phyloP scores from a whole-genome alignment of 352 stramenopile species.

The Globisporangium mamillatum region DNA sequence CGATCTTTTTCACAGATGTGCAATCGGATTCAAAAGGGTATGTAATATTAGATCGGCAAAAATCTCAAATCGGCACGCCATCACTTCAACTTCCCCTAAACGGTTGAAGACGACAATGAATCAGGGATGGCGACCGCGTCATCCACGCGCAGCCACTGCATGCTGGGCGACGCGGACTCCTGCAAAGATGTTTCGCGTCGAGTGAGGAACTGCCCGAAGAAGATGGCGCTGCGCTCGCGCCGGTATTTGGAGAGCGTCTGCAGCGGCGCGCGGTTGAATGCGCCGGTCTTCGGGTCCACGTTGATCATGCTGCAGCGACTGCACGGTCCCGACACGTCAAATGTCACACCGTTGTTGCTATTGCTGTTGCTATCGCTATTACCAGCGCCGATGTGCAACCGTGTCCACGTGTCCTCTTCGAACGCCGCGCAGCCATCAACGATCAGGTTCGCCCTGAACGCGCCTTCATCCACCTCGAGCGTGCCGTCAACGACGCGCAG shows the following conservation, averaged over 20 bases:
- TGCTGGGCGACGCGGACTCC: constrained; percentile 11
- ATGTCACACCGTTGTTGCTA: constrained; percentile 18
- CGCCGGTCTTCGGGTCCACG: constrained; percentile 66
- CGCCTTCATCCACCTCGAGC: constrained; percentile 50
- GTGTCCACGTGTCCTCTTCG: constrained; percentile 70
- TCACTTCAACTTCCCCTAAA: constrained; percentile 23
- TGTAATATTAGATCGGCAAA: not conserved
- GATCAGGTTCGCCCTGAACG: constrained; percentile 74
- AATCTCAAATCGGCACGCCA: not conserved
- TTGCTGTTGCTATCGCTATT: not conserved
- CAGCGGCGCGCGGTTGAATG: constrained; percentile 51
- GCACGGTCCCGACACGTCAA: constrained; percentile 67
- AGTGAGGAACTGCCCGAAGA: constrained; percentile 82
- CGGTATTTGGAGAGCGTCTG: constrained; percentile 75
- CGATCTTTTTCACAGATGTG: not conserved
- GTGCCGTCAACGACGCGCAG: constrained; percentile 27
- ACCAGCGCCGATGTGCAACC: constrained; percentile 28
- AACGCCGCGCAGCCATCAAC: constrained; percentile 65
- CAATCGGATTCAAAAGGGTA: not conserved
- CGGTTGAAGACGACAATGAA: not conserved
- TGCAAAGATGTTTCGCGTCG: not conserved
- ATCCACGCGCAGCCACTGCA: constrained; percentile 36
- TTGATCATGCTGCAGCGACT: constrained; percentile 84
- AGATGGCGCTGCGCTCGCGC: constrained; percentile 67
- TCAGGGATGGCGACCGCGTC: constrained; percentile 19